Base-by-base conservation (phyloP, 768 basidiomycete species). In the Boletus edulis region DNA sequence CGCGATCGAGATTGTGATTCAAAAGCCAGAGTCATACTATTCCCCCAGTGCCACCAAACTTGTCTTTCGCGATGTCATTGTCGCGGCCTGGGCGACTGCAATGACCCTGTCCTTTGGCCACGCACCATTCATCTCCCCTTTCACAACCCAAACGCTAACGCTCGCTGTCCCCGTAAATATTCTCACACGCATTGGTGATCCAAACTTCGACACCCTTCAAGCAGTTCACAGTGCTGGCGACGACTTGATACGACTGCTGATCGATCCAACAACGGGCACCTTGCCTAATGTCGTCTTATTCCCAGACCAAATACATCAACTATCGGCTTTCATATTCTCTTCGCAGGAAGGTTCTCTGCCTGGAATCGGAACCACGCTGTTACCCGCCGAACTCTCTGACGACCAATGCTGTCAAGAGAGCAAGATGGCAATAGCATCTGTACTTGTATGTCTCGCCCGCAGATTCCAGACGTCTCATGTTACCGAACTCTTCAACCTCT, bases 371-470 rank as follows among this genome's bases (percentile, higher is more conserved):
- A 55, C 59, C 7, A 35, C 59, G 49, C 50, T 59, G 58, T n/a
- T 51, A 58, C 48, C 64, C 5, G 56, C 60, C 34, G 56, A 66
- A 50, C 54, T 70, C 52, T 64, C 71, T 32, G 63, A 70, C 39
- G 62, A 67, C n/a, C 64, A 59, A 57, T 59, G 49, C 14, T 54
- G 40, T 39, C 58, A 47, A 44, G 64, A 70, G 46, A 62, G 59
- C 22, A 72, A 58, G 56, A 60, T 61, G 60, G 74, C 72, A 54
- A 72, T 74, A 46, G 72, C 75, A 43, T 73, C 74, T 37, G 65
- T 78, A 20, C 61, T 80, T 32, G 70, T 81, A 49, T 74, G 75
- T 35, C 71, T 81, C 15, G 78, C 80, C 18, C 79, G 77, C 58
- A 64, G 73, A 27, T 70, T 77, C 18, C 80, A 81, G 58, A 54